Conservation (phyloP, 495 filamentous ascomycete genomes). For the Bathelium albidoporum region DNA sequence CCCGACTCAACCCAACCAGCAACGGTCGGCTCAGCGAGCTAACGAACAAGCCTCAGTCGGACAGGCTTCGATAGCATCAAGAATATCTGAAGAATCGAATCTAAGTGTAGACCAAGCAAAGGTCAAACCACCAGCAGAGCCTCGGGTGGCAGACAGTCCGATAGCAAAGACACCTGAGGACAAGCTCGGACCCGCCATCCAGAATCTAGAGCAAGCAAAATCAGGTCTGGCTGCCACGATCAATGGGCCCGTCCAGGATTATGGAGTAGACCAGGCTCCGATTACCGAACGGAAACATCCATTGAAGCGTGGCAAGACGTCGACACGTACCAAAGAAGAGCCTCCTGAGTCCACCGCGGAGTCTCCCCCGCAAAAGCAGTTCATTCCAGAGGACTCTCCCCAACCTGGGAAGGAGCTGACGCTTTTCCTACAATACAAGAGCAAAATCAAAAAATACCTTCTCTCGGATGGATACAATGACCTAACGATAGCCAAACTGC, state of each 20-base stretch:
- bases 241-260: constrained; percentile 19
- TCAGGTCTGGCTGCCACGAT: constrained; percentile 13
- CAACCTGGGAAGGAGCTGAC: constrained; percentile 82
- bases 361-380: constrained; percentile 42
- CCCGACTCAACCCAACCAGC: constrained; percentile 54
- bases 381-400: constrained; percentile 59
- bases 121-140: constrained; percentile 28
- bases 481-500: constrained; percentile 74
- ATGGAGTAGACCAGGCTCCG: not conserved
- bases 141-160: constrained; percentile 35
- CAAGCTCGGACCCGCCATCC: constrained; percentile 42
- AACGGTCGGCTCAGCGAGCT: constrained; percentile 43
- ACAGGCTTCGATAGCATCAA: constrained; percentile 40
- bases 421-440: constrained; percentile 94
- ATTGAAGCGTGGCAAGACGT: not conserved
- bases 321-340: constrained; percentile 2
- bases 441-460: constrained; percentile 91
- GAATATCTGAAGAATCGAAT: constrained; percentile 53
- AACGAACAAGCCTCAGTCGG: constrained; percentile 52
- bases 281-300: not conserved
- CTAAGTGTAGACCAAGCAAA: constrained; percentile 29
- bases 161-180: constrained; percentile 48
- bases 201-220: constrained; percentile 13
- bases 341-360: constrained; percentile 9
- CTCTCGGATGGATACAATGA: constrained; percentile 73